Base-by-base conservation (phyloP, 441 rosid species). In the Monsonia emarginata region DNA sequence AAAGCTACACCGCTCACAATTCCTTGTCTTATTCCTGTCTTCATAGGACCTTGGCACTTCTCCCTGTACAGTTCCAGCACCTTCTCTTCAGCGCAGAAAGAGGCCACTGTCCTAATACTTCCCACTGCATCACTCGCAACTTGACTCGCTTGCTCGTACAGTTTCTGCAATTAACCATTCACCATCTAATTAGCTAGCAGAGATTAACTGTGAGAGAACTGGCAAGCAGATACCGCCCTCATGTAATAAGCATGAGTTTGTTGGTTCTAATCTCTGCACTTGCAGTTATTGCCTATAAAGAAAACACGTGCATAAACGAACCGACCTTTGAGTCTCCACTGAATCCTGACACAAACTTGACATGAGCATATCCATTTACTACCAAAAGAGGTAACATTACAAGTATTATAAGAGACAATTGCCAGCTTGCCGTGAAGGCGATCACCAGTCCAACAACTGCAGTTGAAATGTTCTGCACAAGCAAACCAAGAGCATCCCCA, bases 101-200 rank as follows among this genome's bases (percentile, higher is more conserved):
- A 92, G 48, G 93, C 93, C 66, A 92, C 91, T 1, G 98, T 89
- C 74, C 96, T 84, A 38, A 89, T 89, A 68, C 91, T 84, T 38
- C 98, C 86, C 0, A 87, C 89, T 3, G 97, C 97, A 67, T 91
- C 94, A 46, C 78, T 82, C 0, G 90, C 96, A 42, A 91, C 87
- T 70, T 89, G 86, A 73, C 89, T 92, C 14, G 98, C 98, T 74
- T 89, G 88, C 74, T 86, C 91, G 2, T 88, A 92, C 85, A 80
- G 83, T 75, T 58, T 74, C 96, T 91, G 81, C 74, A 69, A n/a
- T n/a, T n/a, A n/a, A 36, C 42, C 42, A 36, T 36, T 36, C 11
- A 21, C 25, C 7, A 46, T 46, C 54, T 16, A 46, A 5, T 46
- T 14, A 44, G 18, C 11, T 4, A 46, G 16, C 9, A 46, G 54